A percentile compares a stretch with the other conserved stretches of the same genome.
Evolutionary conservation across 148 eudicot genomes (phyloP).

Genomic region (Amaranthus cruentus): DNA sequence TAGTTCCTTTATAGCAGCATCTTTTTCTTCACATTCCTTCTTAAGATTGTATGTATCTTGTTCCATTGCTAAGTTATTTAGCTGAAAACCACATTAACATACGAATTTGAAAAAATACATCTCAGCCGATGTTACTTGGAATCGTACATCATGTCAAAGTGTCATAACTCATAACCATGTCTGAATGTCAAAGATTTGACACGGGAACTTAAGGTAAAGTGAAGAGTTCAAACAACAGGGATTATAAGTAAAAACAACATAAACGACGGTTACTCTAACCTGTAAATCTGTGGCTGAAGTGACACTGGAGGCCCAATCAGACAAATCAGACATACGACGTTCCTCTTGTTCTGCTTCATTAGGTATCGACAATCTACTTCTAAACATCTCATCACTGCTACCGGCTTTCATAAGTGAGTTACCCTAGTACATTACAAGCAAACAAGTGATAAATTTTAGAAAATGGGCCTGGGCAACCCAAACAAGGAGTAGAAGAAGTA

Average conservation of each 20-base stretch:
- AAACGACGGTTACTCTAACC: constrained; percentile 27
- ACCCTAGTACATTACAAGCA: constrained; percentile 30
- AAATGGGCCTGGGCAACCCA: no score
- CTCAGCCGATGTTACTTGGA: no score
- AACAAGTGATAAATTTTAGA: not conserved
- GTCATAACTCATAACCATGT: no score
- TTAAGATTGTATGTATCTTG: constrained; percentile 56
- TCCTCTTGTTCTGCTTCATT: constrained; percentile 68
- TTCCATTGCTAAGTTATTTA: constrained; percentile 49
- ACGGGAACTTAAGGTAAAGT: no score
- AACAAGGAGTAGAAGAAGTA: no score
- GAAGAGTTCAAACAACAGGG: not conserved
- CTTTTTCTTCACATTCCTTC: constrained; percentile 79
- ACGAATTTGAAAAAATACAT: no score
- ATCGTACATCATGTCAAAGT: no score
- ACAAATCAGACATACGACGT: constrained; percentile 89
- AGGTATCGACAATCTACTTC: constrained; percentile 28
- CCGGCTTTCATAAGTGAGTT: constrained; percentile 23
- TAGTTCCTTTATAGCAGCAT: constrained; percentile 60
- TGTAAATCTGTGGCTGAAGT: constrained; percentile 64
- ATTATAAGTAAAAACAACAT: not conserved
- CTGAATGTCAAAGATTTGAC: no score
- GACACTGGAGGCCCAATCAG: constrained; percentile 89
- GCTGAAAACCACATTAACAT: constrained; percentile 31
- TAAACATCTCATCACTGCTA: constrained; percentile 41